A percentile compares a stretch with the other conserved stretches of the same genome.
phyloP scores from a whole-genome alignment of 1,284 basidiomycete species.

The Ganoderma lingzhi region DNA sequence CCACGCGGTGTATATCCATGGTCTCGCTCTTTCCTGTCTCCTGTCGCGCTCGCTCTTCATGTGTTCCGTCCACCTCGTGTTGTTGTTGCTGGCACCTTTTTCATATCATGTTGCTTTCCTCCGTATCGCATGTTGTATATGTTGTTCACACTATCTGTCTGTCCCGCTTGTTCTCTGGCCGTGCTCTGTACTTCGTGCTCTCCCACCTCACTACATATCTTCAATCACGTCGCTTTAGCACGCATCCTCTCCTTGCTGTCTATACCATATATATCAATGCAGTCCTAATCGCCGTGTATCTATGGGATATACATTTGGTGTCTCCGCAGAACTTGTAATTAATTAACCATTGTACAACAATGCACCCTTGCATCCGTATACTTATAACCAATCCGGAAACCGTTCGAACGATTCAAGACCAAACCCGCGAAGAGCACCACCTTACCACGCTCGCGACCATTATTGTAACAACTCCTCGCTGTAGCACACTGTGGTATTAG shows the following conservation, averaged over 20 bases:
- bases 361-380: neutral
- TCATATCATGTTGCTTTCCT: neutral
- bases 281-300: neutral
- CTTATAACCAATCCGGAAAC: neutral
- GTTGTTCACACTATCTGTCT: neutral
- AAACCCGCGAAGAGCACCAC: neutral
- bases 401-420: neutral
- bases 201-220: neutral
- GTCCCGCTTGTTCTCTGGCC: neutral
- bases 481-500: constrained; percentile 5
- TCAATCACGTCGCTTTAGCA: neutral
- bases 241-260: neutral
- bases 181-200: neutral
- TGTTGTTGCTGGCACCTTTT: neutral
- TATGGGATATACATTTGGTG: neutral
- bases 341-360: constrained; percentile 7
- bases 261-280: neutral
- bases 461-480: neutral
- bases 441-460: neutral
- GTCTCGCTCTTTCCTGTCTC: neutral
- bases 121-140: neutral
- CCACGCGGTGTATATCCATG: neutral
- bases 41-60: neutral
- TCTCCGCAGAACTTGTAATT: neutral
- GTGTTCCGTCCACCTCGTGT: neutral